Evolutionary conservation across 1,284 basidiomycete species (phyloP), one percentile per base, ranked within the genome.

Genomic region (Agaricales sp.): DNA sequence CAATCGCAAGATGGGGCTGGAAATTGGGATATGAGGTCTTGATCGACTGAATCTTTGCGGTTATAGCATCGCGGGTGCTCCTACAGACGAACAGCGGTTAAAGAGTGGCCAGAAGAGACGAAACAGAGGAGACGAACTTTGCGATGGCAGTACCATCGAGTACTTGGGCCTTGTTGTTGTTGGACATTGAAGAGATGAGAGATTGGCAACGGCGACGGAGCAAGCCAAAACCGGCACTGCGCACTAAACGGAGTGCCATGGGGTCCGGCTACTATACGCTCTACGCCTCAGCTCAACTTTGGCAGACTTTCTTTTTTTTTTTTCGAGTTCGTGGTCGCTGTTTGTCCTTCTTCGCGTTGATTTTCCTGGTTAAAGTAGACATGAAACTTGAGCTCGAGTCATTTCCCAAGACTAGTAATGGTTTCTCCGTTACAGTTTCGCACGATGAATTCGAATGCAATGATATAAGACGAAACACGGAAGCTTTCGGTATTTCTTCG

Each of bases 81-180:
- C 26, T 47, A 38, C 41, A 37, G 53, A 16, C 51, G 30, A 23
- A 4, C 16, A 46, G 53, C 50, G 53, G 51, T 51, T 20, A 47
- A 55, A 45, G 30, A 43, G 47, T 3, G 12, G 49, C 41, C 45
- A 35, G 41, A 44, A 51, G 24, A 51, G 41, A 37, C 14, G 23
- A 4, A 52, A 41, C 6, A 19, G 19, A 53, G 44, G 22, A 30
- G 47, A 65, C 77, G 55, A 60, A 94, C 93, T 90, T 91, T 59
- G 95, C 92, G 54, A 95, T 71, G 43, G 79, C 80, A 48, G 78
- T 92, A 23, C 95, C 95, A 61, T 98, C 92, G 63, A 99, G 92
- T 60, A 87, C 57, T 13, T 57, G 55, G 30, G 67, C 56, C 52
- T 61, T 55, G 52, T 71, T 61, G 38, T 61, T 55, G 52, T 71